phyloP scores from a whole-genome alignment of 2,329 filamentous ascomycete genomes.

The Grosmannia serpens region DNA sequence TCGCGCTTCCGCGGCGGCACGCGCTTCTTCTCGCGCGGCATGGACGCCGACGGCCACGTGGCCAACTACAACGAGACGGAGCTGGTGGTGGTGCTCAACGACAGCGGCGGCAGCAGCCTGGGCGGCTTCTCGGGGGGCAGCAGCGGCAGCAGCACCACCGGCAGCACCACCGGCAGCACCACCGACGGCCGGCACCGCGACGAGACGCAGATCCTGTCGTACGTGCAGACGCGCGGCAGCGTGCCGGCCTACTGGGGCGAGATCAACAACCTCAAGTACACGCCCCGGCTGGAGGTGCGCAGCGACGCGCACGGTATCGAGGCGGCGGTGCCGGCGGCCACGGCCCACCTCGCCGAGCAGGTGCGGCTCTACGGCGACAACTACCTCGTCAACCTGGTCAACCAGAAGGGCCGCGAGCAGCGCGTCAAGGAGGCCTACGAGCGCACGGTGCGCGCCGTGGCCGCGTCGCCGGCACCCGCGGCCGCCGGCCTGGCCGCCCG shows the following conservation, averaged over 20 bases:
- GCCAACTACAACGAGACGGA: constrained; percentile 99
- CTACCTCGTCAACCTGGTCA: constrained; percentile 93
- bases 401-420: constrained; percentile 86
- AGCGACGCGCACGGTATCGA: constrained; percentile 78
- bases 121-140: constrained; percentile 63
- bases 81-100: constrained; percentile 82
- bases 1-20: constrained; percentile 84
- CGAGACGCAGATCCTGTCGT: constrained; percentile 83
- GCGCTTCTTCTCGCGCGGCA: constrained; percentile 85
- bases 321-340: constrained; percentile 64
- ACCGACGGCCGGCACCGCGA: constrained; percentile 21
- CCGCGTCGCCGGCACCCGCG: constrained; percentile 59
- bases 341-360: constrained; percentile 86
- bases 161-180: not conserved
- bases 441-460: constrained; percentile 67
- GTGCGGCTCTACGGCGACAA: constrained; percentile 91
- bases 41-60: constrained; percentile 90
- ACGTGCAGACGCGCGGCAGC: constrained; percentile 92
- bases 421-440: constrained; percentile 90
- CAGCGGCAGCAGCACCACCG: constrained; percentile 7
- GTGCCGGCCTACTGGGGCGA: constrained; percentile 96
- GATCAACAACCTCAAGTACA: constrained; percentile 86
- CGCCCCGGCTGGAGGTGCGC: constrained; percentile 78
- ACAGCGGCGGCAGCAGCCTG: constrained; percentile 56
- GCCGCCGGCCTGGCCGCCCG: constrained; percentile 58